Percentiles rank a stretch among this genome's conserved stretches.
These are phyloP conservation scores for Rehmannia glutinosa DNA, from an alignment of 257 asterid genomes.

Conservation along the genomic window DNA sequence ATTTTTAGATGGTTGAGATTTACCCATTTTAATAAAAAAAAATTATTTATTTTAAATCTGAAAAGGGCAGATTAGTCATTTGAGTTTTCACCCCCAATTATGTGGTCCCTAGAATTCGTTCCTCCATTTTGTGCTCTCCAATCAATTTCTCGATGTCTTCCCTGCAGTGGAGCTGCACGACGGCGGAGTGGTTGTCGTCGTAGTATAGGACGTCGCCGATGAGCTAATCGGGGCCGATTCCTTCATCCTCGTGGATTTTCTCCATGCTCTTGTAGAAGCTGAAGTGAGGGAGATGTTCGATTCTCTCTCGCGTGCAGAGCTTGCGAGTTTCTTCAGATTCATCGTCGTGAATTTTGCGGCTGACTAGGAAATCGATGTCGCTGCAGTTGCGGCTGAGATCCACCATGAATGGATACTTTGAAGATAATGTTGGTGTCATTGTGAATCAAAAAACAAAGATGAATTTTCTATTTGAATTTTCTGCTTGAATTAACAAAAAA, in stretches of 20 bases:
- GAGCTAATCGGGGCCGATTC: slow-evolving; percentile 76
- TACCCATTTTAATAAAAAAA: too few species aligned
- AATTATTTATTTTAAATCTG: too few species aligned
- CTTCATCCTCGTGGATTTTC: slow-evolving; percentile 94
- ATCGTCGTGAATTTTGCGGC: slow-evolving; percentile 82
- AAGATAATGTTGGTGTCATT: too few species aligned
- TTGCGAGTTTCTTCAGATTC: slow-evolving; percentile 63
- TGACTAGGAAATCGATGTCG: slow-evolving; percentile 82
- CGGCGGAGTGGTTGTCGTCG: slow-evolving; percentile 89
- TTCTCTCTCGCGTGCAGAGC: slow-evolving; percentile 71
- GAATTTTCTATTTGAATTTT: too few species aligned
- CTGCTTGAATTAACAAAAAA: too few species aligned
- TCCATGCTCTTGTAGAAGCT: slow-evolving; percentile 90
- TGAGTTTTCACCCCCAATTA: too few species aligned
- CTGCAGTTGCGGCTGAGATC: slow-evolving; percentile 78
- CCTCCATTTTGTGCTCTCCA: slow-evolving; percentile 47
- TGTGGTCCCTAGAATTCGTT: too few species aligned
- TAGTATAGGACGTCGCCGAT: slow-evolving; percentile 86
- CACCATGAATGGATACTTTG: slow-evolving; percentile 95
- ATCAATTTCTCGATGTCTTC: slow-evolving; percentile 76
- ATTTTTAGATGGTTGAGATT: too few species aligned
- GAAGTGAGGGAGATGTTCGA: slow-evolving; percentile 75
- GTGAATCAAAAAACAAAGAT: too few species aligned
- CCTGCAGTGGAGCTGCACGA: slow-evolving; percentile 67
- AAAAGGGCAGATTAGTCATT: too few species aligned